Evolutionary conservation across 2,329 filamentous ascomycete species (phyloP).

Genomic region (Penicillium sp.): DNA sequence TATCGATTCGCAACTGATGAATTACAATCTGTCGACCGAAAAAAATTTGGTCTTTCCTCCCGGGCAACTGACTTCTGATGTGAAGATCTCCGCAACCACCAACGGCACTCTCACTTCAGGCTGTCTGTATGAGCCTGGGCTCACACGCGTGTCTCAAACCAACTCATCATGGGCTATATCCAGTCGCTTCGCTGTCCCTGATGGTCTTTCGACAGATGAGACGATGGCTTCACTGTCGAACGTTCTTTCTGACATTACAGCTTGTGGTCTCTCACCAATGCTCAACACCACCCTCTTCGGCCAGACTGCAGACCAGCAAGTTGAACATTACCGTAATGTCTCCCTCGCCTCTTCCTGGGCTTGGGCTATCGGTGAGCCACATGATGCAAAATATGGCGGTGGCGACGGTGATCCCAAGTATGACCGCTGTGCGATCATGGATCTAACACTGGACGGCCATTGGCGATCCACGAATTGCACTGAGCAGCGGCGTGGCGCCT

Average conservation of each 20-base stretch:
- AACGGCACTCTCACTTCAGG: constrained; percentile 48
- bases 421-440: constrained; percentile 58
- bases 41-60: constrained; percentile 51
- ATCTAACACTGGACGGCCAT: constrained; percentile 48
- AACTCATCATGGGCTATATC: constrained; percentile 56
- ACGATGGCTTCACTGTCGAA: constrained; percentile 34
- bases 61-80: constrained; percentile 43
- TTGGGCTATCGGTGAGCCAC: constrained; percentile 58
- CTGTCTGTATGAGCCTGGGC: constrained; percentile 53
- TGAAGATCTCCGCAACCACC: constrained; percentile 33
- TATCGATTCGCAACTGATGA: constrained; percentile 56
- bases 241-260: constrained; percentile 43
- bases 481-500: constrained; percentile 53
- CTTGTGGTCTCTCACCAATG: constrained; percentile 60
- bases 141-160: constrained; percentile 40
- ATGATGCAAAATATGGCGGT: constrained; percentile 41
- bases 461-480: constrained; percentile 60
- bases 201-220: constrained; percentile 24
- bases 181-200: constrained; percentile 28
- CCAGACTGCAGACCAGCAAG: constrained; percentile 49
- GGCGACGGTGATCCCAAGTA: constrained; percentile 27
- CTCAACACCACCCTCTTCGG: constrained; percentile 57
- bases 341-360: constrained; percentile 57
- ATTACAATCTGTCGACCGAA: constrained; percentile 57
- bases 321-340: constrained; percentile 50